Base-by-base conservation (phyloP, 2,329 filamentous ascomycete species). In the Grosmannia penicillata region DNA sequence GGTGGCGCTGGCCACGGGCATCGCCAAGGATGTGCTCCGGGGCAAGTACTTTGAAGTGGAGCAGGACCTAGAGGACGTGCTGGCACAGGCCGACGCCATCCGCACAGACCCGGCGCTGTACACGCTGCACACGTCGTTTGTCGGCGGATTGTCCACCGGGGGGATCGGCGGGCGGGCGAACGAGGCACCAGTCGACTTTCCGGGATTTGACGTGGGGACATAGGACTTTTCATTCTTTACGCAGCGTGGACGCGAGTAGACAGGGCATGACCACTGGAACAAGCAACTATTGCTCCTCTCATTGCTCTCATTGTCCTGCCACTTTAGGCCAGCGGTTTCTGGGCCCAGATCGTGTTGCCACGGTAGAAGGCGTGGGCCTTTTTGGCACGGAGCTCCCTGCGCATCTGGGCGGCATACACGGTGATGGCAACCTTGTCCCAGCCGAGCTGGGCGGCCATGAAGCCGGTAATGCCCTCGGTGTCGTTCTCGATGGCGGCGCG, bases 41-140 rank as follows among this genome's bases (percentile, higher is more conserved):
- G 52, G 53, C 5, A 45, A 42, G 35, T 55, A 55, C 38, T 45
- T 53, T 34, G 53, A 55, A 33, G 53, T 53, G 4, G 47, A 45
- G 1, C 53, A 55, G 39, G 52, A 55, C 29, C 36, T 55, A 10
- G 52, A 53, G 37, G 52, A 54, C 22, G 47, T 54, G 19, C 27
- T 55, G 2, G 42, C 43, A 7, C 49, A 50, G 37, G 38, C 21
- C 8, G 48, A 46, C 6, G 43, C 42, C 3, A 43, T 53, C 38
- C 43, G 35, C 36, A 38, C 26, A 4, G 40, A 51, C 24, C 43
- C 47, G 11, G 45, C 48, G 5, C 26, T 54, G 31, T 51, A 54
- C 33, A 33, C 36, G 24, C 43, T 55, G 38, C 48, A 51, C 22
- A 52, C 52, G 14, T 45, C 37, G 9, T 53, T 53, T 23, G 27